Percentiles rank a stretch among this genome's conserved stretches.
Evolutionary conservation across 495 filamentous ascomycete genomes (phyloP).

Genomic region (Hypoxylon fragiforme): DNA sequence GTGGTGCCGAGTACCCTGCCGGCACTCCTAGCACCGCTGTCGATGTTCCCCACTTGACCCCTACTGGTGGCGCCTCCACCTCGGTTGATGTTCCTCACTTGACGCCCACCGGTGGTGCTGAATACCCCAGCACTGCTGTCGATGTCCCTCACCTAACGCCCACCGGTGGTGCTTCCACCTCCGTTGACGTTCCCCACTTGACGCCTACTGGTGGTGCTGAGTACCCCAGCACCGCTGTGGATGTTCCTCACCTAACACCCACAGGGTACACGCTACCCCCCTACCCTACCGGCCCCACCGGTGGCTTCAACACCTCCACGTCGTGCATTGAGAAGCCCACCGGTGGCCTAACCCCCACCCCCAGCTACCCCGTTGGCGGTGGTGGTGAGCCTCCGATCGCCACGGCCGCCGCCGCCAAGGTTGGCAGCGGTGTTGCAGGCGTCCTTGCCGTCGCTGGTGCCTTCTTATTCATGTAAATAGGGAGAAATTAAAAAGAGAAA

Average conservation of each 20-base stretch:
- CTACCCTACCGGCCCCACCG: slow-evolving; percentile 19
- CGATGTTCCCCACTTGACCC: neutral
- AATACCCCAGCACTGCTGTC: no score
- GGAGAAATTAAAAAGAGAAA: neutral
- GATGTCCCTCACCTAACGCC: neutral
- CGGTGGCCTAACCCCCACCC: slow-evolving; percentile 12
- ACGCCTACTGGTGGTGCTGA: neutral
- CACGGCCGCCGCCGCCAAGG: slow-evolving; percentile 35
- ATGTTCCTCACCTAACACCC: neutral
- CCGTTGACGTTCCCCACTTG: slow-evolving; percentile 7
- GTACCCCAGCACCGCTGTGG: neutral
- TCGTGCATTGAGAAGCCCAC: slow-evolving; percentile 21
- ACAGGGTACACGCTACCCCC: slow-evolving; percentile 7
- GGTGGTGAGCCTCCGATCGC: slow-evolving; percentile 23
- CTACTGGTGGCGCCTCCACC: neutral
- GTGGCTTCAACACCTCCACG: slow-evolving; percentile 14
- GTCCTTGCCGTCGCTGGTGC: slow-evolving; percentile 31
- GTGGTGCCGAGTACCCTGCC: neutral
- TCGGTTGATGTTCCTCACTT: slow-evolving; percentile 12
- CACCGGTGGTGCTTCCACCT: slow-evolving; percentile 4
- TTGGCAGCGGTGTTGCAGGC: slow-evolving; percentile 33
- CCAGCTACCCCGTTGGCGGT: slow-evolving; percentile 19
- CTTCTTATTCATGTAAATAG: slow-evolving; percentile 29
- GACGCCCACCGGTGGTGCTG: no score
- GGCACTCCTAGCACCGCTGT: slow-evolving; percentile 1